phyloP scores from a whole-genome alignment of 805 yeast genomes.

The Jamesozyma rosinii region DNA sequence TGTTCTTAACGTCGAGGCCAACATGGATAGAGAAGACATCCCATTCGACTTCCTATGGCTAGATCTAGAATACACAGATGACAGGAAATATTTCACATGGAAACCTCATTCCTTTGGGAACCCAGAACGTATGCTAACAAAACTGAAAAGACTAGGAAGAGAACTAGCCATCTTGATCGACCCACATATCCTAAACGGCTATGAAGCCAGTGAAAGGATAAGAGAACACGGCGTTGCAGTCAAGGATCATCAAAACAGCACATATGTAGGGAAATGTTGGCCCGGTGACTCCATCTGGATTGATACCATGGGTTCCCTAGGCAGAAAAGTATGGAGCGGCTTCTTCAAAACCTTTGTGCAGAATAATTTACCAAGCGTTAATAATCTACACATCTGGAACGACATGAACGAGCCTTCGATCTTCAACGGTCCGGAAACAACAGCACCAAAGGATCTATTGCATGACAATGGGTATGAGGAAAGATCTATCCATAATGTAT shows the following conservation, averaged over 20 bases:
- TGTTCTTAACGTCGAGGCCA: constrained; percentile 57
- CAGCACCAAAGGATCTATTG: constrained; percentile 71
- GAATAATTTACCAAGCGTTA: constrained; percentile 27
- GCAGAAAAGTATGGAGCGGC: constrained; percentile 51
- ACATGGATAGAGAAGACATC: constrained; percentile 63
- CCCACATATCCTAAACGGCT: constrained; percentile 76
- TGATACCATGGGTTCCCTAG: constrained; percentile 64
- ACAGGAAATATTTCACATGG: constrained; percentile 90
- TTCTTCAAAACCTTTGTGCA: constrained; percentile 40
- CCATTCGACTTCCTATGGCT: constrained; percentile 94
- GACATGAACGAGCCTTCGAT: constrained; percentile 98
- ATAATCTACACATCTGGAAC: constrained; percentile 83
- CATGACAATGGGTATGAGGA: constrained; percentile 83
- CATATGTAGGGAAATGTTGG: constrained; percentile 89
- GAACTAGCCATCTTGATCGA: constrained; percentile 79
- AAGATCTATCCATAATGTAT: constrained; percentile 80
- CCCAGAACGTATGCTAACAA: constrained; percentile 57
- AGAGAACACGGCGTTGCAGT: constrained; percentile 38
- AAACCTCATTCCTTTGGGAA: constrained; percentile 61
- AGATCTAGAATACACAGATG: constrained; percentile 84
- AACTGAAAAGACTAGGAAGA: constrained; percentile 63
- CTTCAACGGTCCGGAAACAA: constrained; percentile 89
- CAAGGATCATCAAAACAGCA: constrained; percentile 36
- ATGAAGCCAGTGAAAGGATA: constrained; percentile 51
- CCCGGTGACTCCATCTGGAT: constrained; percentile 95